Evolutionary conservation across 768 basidiomycete species (phyloP).

Genomic region (Harrya chromipes): DNA sequence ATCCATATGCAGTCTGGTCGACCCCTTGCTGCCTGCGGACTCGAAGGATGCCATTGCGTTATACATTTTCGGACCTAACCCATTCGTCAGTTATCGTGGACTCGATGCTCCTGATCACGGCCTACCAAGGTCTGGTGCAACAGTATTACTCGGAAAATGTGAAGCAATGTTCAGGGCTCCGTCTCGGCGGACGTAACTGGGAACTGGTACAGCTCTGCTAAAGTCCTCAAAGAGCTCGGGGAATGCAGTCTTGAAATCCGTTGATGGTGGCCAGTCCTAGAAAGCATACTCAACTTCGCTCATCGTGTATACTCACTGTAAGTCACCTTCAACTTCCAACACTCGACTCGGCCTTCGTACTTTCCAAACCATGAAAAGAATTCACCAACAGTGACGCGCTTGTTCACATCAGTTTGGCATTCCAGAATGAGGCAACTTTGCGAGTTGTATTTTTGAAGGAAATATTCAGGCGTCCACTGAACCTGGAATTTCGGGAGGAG

Average conservation of each 20-base stretch:
- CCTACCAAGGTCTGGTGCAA: constrained; percentile 78
- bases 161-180: constrained; percentile 86
- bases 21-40: constrained; percentile 67
- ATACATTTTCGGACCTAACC: constrained; percentile 89
- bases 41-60: constrained; percentile 80
- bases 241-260: constrained; percentile 80
- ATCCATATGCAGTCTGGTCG: constrained; percentile 90
- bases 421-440: constrained; percentile 73
- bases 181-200: constrained; percentile 87
- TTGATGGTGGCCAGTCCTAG: constrained; percentile 90
- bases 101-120: not conserved
- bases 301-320: not conserved
- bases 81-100: constrained; percentile 6
- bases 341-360: constrained; percentile 52
- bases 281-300: constrained; percentile 6
- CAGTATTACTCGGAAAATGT: constrained; percentile 78
- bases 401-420: constrained; percentile 71
- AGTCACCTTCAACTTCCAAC: constrained; percentile 74
- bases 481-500: constrained; percentile 59
- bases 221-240: constrained; percentile 89
- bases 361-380: constrained; percentile 82
- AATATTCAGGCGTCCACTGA: constrained; percentile 81
- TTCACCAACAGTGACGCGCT: constrained; percentile 60
- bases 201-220: constrained; percentile 76
- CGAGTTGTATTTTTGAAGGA: constrained; percentile 62